Base-by-base conservation (phyloP, 208 protist species). In the Leishmania lainsoni region DNA sequence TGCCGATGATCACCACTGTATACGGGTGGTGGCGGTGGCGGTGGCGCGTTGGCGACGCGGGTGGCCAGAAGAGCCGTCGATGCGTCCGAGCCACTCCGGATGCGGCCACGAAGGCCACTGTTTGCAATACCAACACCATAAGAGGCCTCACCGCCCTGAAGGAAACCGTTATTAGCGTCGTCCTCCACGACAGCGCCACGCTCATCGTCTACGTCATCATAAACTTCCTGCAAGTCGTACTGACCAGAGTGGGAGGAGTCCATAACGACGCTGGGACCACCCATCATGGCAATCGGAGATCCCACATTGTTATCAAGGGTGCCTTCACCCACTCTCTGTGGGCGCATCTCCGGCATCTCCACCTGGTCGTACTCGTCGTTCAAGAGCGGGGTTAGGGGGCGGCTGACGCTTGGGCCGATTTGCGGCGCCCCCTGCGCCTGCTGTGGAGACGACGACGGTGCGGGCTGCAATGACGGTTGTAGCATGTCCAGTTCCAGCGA, bases 151-250 rank as follows among this genome's bases (percentile, higher is more conserved):
- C 61, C 54, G 32, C 76, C 74, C 16, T 9, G 73, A 48, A 56
- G 76, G 1, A 56, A 69, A 66, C 66, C 79, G 56, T 26, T 14
- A 68, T 42, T 73, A 16, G 71, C 52, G 32, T 87, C 70, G 22
- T 45, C 63, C 29, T 79, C 63, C n/a, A 52, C 70, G 14, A 59
- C 63, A 35, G 72, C 73, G 42, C 59, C 75, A 12, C 52, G 68
- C 69, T 80, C 78, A 32, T 81, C 76, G 74, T 76, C 82, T 26
- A 78, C 85, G 54, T 89, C 88, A 58, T 87, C 80, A 71, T 73
- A 22, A 14, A 86, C 81, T 51, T 90, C 87, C n/a, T 81, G 80
- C 42, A 87, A 58, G 52, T 86, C 78, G 70, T 86, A 87, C 35
- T 71, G 71, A 39, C 76, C 81, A 10, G 81, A 85, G 54, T 42